Conservation (phyloP, 2,329 filamentous ascomycete species). For the Botrytis elliptica region DNA sequence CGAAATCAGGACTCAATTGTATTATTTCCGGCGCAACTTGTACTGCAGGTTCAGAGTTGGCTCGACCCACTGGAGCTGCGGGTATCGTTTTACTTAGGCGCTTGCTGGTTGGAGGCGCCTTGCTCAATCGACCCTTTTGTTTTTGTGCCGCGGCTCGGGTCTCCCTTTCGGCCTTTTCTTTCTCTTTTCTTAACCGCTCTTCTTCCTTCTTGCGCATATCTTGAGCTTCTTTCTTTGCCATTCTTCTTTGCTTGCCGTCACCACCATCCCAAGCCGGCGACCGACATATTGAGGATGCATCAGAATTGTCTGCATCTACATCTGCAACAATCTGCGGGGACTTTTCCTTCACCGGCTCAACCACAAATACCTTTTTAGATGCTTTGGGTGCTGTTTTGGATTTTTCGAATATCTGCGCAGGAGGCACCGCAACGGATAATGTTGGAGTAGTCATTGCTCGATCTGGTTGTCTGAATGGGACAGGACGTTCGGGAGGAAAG, state of each 20-base stretch:
- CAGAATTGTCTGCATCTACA: slow-evolving; percentile 30
- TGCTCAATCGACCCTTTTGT: slow-evolving; percentile 35
- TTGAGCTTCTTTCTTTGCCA: slow-evolving; percentile 44
- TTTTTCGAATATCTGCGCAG: slow-evolving; percentile 3
- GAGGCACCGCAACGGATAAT: slow-evolving; percentile 28
- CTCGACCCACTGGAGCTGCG: slow-evolving; percentile 2
- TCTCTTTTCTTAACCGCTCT: slow-evolving; percentile 42
- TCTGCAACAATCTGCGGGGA: slow-evolving; percentile 22
- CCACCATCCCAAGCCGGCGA: slow-evolving; percentile 63
- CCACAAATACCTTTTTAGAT: background rate
- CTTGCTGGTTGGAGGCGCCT: slow-evolving; percentile 34
- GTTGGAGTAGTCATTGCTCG: slow-evolving; percentile 33
- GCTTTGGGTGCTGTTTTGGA: background rate
- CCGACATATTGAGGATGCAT: slow-evolving; percentile 51
- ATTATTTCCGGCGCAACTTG: slow-evolving; percentile 4
- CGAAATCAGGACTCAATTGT: background rate
- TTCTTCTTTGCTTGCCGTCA: slow-evolving; percentile 47
- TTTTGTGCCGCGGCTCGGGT: slow-evolving; percentile 27
- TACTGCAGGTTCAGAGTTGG: background rate
- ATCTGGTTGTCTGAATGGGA: slow-evolving; percentile 20
- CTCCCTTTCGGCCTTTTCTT: slow-evolving; percentile 43
- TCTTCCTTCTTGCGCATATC: slow-evolving; percentile 44
- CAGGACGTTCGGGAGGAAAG: slow-evolving; percentile 7
- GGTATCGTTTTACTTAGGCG: slow-evolving; percentile 2
- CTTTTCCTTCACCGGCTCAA: background rate